Evolutionary conservation across 345 rosid species (phyloP).

Genomic region (Eucalyptus grandis): DNA sequence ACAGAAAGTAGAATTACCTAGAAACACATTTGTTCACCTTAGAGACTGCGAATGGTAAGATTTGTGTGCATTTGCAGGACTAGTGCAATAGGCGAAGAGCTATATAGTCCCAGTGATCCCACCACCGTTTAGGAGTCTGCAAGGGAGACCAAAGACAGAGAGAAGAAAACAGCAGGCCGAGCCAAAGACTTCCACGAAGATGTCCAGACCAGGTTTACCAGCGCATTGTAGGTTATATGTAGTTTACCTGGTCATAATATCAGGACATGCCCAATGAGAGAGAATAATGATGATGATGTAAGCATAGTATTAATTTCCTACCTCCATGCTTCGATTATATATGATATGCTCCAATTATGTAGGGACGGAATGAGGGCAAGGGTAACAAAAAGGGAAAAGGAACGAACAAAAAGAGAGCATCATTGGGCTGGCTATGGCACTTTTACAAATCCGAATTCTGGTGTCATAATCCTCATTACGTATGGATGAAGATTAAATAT

Average conservation of each 20-base stretch:
- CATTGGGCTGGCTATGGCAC: neutral
- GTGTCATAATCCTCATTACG: neutral
- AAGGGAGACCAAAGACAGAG: neutral
- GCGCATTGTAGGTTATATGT: neutral
- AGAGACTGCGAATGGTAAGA: neutral
- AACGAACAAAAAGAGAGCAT: neutral
- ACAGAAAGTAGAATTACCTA: neutral
- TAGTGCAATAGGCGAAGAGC: neutral
- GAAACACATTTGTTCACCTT: neutral
- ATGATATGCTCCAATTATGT: neutral
- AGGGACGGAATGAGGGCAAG: neutral
- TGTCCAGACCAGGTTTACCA: neutral
- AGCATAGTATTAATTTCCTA: neutral
- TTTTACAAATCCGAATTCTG: neutral
- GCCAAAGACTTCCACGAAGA: neutral
- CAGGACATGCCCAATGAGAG: neutral
- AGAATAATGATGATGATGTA: neutral
- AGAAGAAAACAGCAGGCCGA: neutral
- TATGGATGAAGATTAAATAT: too few relatives aligned
- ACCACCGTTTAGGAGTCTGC: neutral
- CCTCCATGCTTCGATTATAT: neutral
- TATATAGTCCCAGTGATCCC: neutral
- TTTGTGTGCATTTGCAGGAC: neutral
- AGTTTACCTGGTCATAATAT: neutral
- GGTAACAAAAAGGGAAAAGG: neutral